phyloP scores from a whole-genome alignment of 768 basidiomycete species.

The Pleurotus cornucopiae region DNA sequence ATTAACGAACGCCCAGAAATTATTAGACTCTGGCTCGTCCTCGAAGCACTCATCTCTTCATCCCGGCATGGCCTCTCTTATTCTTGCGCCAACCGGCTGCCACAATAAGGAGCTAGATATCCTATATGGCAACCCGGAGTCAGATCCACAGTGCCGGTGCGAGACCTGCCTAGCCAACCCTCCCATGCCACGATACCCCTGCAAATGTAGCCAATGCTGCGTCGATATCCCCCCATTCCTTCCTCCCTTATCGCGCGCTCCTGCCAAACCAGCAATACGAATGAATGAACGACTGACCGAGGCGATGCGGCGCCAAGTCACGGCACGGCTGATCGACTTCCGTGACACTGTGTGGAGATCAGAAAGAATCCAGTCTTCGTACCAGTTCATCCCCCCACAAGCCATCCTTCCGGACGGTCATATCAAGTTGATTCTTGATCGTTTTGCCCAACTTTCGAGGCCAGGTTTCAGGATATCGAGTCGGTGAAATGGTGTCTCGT shows the following conservation, averaged over 20 bases:
- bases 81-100: not conserved
- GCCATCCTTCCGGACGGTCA: not conserved
- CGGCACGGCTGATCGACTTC: not conserved
- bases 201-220: not conserved
- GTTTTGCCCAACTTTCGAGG: constrained; percentile 18
- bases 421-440: not conserved
- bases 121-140: not conserved
- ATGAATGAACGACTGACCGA: not conserved
- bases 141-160: not conserved
- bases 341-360: not conserved
- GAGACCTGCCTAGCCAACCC: not conserved
- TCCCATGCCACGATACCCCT: not conserved
- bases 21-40: not conserved
- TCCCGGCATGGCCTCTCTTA: not conserved
- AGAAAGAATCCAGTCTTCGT: not conserved
- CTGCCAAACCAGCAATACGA: not conserved
- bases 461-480: constrained; percentile 20
- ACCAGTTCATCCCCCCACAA: not conserved
- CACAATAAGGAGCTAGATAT: not conserved
- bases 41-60: not conserved
- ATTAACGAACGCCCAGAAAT: not conserved
- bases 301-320: not conserved
- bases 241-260: not conserved
- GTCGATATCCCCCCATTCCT: not conserved
- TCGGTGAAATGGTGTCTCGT: not conserved